A percentile compares a stretch with the other conserved stretches of the same genome.
phyloP scores from a whole-genome alignment of 163 green algal genomes.

The Scenedesmus sp. region DNA sequence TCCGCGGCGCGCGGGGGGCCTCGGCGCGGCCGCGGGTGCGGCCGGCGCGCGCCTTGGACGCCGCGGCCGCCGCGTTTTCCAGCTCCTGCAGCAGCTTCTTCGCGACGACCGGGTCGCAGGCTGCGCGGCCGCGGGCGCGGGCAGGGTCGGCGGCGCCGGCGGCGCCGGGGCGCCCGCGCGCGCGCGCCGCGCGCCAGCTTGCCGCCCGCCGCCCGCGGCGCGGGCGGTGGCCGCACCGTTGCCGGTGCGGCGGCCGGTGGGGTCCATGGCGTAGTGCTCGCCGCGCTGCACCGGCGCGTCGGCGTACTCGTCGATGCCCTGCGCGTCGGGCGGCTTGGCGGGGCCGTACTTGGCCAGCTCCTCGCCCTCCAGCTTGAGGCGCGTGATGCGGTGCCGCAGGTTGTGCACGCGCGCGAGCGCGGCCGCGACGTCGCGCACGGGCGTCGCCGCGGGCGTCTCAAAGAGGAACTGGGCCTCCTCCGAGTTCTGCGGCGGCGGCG shows the following conservation, averaged over 20 bases:
- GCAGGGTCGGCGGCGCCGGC: not conserved
- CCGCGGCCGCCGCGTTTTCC: constrained; percentile 64
- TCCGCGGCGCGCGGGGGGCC: no score
- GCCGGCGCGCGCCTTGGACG: constrained; percentile 53
- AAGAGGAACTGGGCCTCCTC: constrained; percentile 85
- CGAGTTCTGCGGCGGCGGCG: constrained; percentile 57
- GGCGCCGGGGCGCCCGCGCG: no score
- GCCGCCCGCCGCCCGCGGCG: no score
- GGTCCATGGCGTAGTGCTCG: constrained; percentile 75
- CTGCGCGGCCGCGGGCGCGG: constrained; percentile 43
- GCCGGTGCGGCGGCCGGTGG: constrained; percentile 76
- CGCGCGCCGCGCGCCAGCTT: no score
- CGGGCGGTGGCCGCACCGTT: constrained; percentile 71
- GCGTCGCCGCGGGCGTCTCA: constrained; percentile 62
- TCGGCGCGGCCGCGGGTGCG: no score
- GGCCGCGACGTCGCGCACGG: constrained; percentile 57
- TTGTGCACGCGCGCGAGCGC: constrained; percentile 76
- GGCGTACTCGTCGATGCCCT: constrained; percentile 78
- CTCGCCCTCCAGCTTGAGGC: constrained; percentile 79
- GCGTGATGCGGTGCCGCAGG: constrained; percentile 69
- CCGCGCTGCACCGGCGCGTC: constrained; percentile 68
- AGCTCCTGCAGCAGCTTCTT: constrained; percentile 71
- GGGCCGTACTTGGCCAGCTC: constrained; percentile 83
- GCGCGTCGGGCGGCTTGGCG: constrained; percentile 75
- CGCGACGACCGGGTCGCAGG: constrained; percentile 61